Evolutionary conservation across 179 eudicot genomes (phyloP).

Genomic region (Patellifolia procumbens): DNA sequence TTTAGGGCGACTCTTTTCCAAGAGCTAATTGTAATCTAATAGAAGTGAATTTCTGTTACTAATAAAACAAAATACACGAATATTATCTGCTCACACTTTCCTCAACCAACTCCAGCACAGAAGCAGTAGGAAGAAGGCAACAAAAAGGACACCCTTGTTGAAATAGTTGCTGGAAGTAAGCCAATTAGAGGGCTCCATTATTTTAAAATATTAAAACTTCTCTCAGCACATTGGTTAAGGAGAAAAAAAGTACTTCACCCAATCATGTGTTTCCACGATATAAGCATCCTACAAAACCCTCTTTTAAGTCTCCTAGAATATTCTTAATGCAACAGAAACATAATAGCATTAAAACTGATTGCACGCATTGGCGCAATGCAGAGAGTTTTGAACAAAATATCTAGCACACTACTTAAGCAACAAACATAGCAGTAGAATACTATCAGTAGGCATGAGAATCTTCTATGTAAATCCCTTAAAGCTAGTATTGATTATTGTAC

Average conservation of each 20-base stretch:
- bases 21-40: not conserved
- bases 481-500: slow-evolving; percentile 12
- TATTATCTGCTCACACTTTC: too few species aligned
- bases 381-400: slow-evolving; percentile 1
- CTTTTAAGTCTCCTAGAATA: slow-evolving; percentile 9
- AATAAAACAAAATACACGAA: too few species aligned
- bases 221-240: not conserved
- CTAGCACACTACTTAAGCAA: not conserved
- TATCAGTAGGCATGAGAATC: slow-evolving; percentile 21
- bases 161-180: slow-evolving; percentile 17
- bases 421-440: not conserved
- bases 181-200: slow-evolving; percentile 19
- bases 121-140: not conserved
- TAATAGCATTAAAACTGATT: not conserved
- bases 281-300: slow-evolving; percentile 9
- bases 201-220: too few species aligned
- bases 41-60: not conserved
- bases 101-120: slow-evolving; percentile 10
- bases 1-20: not conserved
- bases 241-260: slow-evolving; percentile 17
- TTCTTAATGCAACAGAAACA: not conserved
- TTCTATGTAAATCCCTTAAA: slow-evolving; percentile 12
- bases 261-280: slow-evolving; percentile 30
- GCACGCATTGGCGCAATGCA: not conserved
- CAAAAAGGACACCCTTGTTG: slow-evolving; percentile 2